Percentiles rank a stretch among this genome's conserved stretches.
Evolutionary conservation across 2,329 filamentous ascomycete species (phyloP).

Genomic region (Fusarium pseudonygamai): DNA sequence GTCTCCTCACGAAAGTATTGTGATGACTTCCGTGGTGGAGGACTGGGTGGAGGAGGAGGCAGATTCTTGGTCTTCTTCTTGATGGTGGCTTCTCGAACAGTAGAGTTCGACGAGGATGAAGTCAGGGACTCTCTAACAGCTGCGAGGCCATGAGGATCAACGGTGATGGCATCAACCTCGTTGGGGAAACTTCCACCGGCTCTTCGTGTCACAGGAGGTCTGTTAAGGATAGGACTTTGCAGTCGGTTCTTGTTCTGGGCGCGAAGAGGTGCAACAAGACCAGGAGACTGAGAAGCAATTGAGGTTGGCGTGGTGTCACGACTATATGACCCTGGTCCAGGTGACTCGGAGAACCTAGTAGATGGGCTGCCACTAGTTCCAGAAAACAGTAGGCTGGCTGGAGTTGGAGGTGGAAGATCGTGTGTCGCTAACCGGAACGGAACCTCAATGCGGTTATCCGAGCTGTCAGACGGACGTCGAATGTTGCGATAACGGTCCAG

Average conservation of each 20-base stretch:
- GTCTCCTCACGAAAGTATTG: conserved; percentile 59
- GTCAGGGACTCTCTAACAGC: conserved; percentile 75
- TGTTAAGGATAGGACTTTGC: conserved; percentile 63
- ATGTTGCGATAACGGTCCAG: conserved; percentile 68
- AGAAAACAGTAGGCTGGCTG: conserved; percentile 63
- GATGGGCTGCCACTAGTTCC: conserved; percentile 76
- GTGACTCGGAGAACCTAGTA: conserved; percentile 78
- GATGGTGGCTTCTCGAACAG: conserved; percentile 63
- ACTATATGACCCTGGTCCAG: conserved; percentile 75
- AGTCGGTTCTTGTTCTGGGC: conserved; percentile 61
- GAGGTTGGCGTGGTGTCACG: conserved; percentile 82
- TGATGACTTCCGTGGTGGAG: conserved; percentile 70
- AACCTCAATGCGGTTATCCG: conserved; percentile 54
- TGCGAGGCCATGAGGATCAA: conserved; percentile 67
- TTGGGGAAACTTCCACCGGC: conserved; percentile 65
- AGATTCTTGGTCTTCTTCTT: conserved; percentile 56
- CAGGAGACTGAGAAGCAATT: conserved; percentile 78
- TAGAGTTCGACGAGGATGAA: conserved; percentile 78
- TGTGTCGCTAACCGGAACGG: conserved; percentile 69
- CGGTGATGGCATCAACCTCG: conserved; percentile 55
- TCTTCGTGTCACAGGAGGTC: conserved; percentile 69
- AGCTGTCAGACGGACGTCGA: conserved; percentile 50
- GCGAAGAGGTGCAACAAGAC: conserved; percentile 61
- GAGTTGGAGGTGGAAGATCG: conserved; percentile 72
- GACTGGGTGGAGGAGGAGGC: conserved; percentile 65